These are phyloP conservation scores for Ustilago sp. DNA, from an alignment of 1,284 basidiomycete genomes.

Conservation along the genomic window DNA sequence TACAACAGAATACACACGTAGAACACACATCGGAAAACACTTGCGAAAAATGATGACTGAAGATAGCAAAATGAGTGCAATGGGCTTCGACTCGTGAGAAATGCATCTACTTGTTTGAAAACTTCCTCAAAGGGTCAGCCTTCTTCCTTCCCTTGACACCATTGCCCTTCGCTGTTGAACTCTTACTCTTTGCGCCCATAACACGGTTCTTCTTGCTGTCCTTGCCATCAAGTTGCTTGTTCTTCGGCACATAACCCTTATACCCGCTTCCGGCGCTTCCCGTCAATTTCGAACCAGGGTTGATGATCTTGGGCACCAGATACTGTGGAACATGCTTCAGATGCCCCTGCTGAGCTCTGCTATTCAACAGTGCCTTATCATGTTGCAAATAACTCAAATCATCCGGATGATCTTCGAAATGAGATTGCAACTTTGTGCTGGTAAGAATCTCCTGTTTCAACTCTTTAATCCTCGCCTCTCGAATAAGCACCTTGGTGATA, in stretches of 20 bases:
- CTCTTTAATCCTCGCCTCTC: constrained; percentile 93
- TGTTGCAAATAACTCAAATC: constrained; percentile 93
- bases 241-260: constrained; percentile 41
- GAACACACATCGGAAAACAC: neutral
- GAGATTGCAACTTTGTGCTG: constrained; percentile 93
- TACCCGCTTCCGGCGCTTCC: constrained; percentile 1
- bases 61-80: neutral
- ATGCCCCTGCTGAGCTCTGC: constrained; percentile 80
- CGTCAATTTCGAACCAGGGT: constrained; percentile 20
- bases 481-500: constrained; percentile 86
- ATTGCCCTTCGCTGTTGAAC: constrained; percentile 12
- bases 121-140: constrained; percentile 57
- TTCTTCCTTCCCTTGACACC: constrained; percentile 36
- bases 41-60: neutral
- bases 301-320: constrained; percentile 83
- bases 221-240: constrained; percentile 18
- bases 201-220: neutral
- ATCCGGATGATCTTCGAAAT: constrained; percentile 96
- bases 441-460: constrained; percentile 93
- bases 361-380: constrained; percentile 91
- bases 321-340: constrained; percentile 97
- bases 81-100: neutral
- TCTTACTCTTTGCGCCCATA: constrained; percentile 13
- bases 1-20: constrained; percentile 5
- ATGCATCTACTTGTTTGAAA: constrained; percentile 43